Base-by-base conservation (phyloP, 345 rosid genomes). In the Camelina sativa region DNA sequence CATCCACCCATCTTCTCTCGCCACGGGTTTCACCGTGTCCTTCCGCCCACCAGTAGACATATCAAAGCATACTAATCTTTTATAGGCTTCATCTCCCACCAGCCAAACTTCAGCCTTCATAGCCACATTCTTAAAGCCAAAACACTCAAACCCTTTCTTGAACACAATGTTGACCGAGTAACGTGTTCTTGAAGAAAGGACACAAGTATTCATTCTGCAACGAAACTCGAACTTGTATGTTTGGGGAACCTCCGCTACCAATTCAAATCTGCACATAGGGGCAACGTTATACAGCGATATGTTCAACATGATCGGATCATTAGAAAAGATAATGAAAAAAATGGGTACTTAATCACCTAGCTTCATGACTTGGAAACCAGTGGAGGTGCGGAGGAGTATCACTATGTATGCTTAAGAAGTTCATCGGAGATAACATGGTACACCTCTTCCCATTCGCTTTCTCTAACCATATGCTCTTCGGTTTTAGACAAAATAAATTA, bases 81-180 rank as follows among this genome's bases (percentile, higher is more conserved):
- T 68, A 41, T 8, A 51, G 40, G 28, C 40, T 32, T 37, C 54
- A 11, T 67, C 6, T 15, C 63, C 74, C 59, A 75, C 56, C 3
- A 51, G 47, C 53, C 63, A 68, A 67, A 75, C 69, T 30, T 10
- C 10, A 61, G 74, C 79, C 52, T 67, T 47, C 22, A 75, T 30
- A 4, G 20, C n/a, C n/a, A n/a, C 38, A 25, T 61, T 54, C 6
- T 41, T n/a, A 43, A 75, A 68, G 13, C 74, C 67, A 7, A 5
- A 5, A 47, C 55, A 28, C 40, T 2, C 0, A 6, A 13, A 50
- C 25, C 20, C 56, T 69, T 22, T 5, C 32, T 61, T 53, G 25
- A 62, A 69, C 57, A 68, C 79, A 44, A 76, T 53, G 64, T 68
- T 62, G 41, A 57, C 47, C 10, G 69, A 61, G 69, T 76, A 76